Evolutionary conservation across 352 stramenopile species (phyloP).

Genomic region (Phytophthora pseudosyringae): DNA sequence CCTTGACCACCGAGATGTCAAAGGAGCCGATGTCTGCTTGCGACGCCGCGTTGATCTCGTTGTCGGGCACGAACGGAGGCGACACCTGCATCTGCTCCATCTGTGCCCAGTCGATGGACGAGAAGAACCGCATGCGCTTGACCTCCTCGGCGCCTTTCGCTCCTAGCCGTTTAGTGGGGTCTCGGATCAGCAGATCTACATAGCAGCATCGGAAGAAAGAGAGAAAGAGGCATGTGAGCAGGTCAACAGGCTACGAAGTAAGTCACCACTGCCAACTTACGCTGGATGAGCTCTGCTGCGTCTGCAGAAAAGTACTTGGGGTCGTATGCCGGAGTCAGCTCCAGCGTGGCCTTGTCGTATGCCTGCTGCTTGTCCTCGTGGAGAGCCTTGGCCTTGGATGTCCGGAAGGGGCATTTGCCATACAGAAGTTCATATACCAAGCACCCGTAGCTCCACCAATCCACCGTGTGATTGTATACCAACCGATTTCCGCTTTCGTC

Average conservation of each 20-base stretch:
- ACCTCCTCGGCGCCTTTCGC: slow-evolving; percentile 77
- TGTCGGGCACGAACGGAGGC: slow-evolving; percentile 81
- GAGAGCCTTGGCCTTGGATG: slow-evolving; percentile 93
- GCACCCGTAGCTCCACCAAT: slow-evolving; percentile 99
- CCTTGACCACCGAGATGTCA: slow-evolving; percentile 73
- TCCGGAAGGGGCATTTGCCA: slow-evolving; percentile 97
- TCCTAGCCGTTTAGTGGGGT: slow-evolving; percentile 74
- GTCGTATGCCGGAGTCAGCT: slow-evolving; percentile 81
- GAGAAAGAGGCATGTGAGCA: slow-evolving; percentile 11
- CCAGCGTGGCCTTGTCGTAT: slow-evolving; percentile 83
- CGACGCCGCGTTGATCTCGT: slow-evolving; percentile 86
- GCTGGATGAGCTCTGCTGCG: slow-evolving; percentile 74
- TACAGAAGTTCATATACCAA: slow-evolving; percentile 98
- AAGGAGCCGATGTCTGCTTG: slow-evolving; percentile 85
- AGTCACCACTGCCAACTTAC: slow-evolving; percentile 41
- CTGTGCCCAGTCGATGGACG: slow-evolving; percentile 70
- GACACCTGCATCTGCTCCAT: slow-evolving; percentile 74
- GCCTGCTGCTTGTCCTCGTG: slow-evolving; percentile 91
- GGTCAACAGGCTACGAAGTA: not conserved
- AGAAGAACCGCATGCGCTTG: slow-evolving; percentile 85
- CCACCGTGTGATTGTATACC: slow-evolving; percentile 94
- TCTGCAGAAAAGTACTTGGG: slow-evolving; percentile 84
- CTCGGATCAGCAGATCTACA: slow-evolving; percentile 77
- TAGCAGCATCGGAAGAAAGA: not conserved
- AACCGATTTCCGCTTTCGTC: slow-evolving; percentile 92